phyloP scores from a whole-genome alignment of 1,284 basidiomycete genomes.

The Ganoderma lingzhi region DNA sequence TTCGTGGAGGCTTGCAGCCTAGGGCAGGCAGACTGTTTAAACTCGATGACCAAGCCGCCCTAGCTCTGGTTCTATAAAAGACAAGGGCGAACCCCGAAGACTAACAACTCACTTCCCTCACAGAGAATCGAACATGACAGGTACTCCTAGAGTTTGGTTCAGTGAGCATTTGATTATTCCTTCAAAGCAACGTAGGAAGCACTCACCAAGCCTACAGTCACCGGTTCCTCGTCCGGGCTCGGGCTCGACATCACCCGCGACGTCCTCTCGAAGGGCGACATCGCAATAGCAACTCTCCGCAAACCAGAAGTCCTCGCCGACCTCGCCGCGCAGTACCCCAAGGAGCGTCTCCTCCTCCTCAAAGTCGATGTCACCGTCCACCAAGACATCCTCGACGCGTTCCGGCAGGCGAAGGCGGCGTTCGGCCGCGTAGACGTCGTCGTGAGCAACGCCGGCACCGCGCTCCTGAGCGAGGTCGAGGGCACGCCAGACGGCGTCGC shows the following conservation, averaged over 20 bases:
- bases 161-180: not conserved
- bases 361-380: conserved; percentile 49
- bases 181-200: not conserved
- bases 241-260: conserved; percentile 38
- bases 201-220: conserved; percentile 32
- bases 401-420: conserved; percentile 40
- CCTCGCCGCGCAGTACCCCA: conserved; percentile 33
- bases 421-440: conserved; percentile 54
- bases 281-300: conserved; percentile 43
- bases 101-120: not conserved
- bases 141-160: conserved; percentile 7
- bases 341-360: conserved; percentile 44
- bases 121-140: not conserved
- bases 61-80: not conserved
- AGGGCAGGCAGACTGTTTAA: no score
- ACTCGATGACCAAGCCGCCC: not conserved
- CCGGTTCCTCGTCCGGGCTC: conserved; percentile 45
- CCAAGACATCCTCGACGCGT: conserved; percentile 43
- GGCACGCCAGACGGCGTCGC: conserved; percentile 35
- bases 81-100: not conserved
- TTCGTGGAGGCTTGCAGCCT: not conserved
- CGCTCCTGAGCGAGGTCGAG: conserved; percentile 41
- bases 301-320: conserved; percentile 36
- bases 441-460: conserved; percentile 50
- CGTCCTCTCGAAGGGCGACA: conserved; percentile 40